These are phyloP conservation scores for Xylaria longipes DNA, from an alignment of 495 filamentous ascomycete genomes.

Conservation along the genomic window DNA sequence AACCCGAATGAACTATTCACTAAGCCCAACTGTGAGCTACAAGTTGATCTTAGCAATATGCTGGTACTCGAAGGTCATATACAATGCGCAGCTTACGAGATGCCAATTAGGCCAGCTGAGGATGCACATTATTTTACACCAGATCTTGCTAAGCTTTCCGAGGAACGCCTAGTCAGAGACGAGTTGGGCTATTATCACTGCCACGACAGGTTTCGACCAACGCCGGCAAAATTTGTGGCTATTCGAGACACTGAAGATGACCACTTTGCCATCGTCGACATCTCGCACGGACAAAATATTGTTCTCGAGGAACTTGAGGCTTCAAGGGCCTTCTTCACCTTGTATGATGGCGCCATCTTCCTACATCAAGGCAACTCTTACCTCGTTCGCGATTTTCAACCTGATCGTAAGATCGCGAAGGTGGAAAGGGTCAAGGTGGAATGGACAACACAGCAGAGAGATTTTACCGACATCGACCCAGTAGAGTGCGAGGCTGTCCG, in stretches of 20 bases:
- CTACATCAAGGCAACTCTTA: conserved; percentile 93
- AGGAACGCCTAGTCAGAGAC: conserved; percentile 77
- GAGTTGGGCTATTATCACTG: conserved; percentile 85
- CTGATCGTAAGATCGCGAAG: conserved; percentile 73
- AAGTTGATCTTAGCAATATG: conserved; percentile 89
- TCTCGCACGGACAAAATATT: conserved; percentile 77
- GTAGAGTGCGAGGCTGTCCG: conserved; percentile 83
- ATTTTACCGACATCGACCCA: conserved; percentile 95
- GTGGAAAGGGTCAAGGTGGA: conserved; percentile 84
- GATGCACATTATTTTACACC: conserved; percentile 82
- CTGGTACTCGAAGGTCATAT: conserved; percentile 92
- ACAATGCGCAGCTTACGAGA: conserved; percentile 94
- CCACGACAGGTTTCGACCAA: conserved; percentile 84
- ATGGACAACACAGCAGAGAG: conserved; percentile 92
- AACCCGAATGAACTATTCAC: conserved; percentile 98
- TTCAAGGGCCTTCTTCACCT: conserved; percentile 90
- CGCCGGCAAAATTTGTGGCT: conserved; percentile 80
- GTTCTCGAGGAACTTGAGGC: conserved; percentile 97
- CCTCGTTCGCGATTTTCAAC: conserved; percentile 86
- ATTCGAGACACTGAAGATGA: conserved; percentile 93
- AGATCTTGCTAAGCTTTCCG: conserved; percentile 73
- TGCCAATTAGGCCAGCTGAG: conserved; percentile 81
- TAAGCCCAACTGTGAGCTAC: conserved; percentile 84
- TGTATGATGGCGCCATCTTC: conserved; percentile 98
- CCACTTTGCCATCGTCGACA: conserved; percentile 93